Conservation (phyloP, 805 yeast genomes). For the Teunomyces atbi region DNA sequence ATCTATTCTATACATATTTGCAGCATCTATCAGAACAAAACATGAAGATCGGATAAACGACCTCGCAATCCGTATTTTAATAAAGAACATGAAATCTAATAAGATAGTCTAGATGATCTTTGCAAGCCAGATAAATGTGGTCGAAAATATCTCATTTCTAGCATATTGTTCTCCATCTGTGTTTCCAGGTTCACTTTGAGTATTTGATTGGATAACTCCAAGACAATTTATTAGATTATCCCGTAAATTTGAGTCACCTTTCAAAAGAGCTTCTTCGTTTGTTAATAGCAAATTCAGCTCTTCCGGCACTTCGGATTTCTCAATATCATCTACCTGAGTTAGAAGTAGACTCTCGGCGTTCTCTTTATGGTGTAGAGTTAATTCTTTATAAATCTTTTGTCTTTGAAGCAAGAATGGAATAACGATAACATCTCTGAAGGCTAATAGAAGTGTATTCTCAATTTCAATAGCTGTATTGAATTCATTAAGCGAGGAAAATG, state of each 20-base stretch:
- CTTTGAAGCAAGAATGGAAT: constrained; percentile 24
- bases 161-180: constrained; percentile 21
- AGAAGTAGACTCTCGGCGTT: background rate
- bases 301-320: background rate
- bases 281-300: background rate
- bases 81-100: no score
- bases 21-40: no score
- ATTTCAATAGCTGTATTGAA: constrained; percentile 19
- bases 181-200: constrained; percentile 14
- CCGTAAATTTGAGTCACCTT: constrained; percentile 6
- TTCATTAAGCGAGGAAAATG: background rate
- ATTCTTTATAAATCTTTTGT: constrained; percentile 1
- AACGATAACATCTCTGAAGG: constrained; percentile 28
- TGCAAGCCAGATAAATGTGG: constrained; percentile 22
- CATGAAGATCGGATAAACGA: no score
- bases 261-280: constrained; percentile 10
- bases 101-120: background rate
- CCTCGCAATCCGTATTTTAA: no score
- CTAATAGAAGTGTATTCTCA: constrained; percentile 23
- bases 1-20: no score
- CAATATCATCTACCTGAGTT: background rate
- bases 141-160: constrained; percentile 15
- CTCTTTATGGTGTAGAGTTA: background rate
- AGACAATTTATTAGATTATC: constrained; percentile 17
- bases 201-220: constrained; percentile 17